These are phyloP conservation scores for Didymosphaeria variabile DNA, from an alignment of 2,329 filamentous ascomycete genomes.

Conservation along the genomic window DNA sequence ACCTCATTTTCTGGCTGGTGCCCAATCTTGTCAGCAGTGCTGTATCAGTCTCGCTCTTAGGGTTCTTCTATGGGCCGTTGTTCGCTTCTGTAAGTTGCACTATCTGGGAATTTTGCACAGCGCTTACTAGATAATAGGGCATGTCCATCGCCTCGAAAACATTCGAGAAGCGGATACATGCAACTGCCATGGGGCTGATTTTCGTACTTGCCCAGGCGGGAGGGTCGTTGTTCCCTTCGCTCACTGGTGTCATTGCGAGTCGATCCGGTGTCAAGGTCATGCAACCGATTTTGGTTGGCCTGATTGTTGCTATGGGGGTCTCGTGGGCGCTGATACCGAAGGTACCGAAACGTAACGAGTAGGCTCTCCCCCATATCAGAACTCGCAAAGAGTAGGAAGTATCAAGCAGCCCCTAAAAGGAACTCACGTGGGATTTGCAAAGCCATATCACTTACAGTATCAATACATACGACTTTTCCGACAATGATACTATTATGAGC, in stretches of 20 bases:
- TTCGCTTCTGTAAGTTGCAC: slow-evolving; percentile 61
- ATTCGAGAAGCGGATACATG: slow-evolving; percentile 58
- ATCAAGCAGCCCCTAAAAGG: no score
- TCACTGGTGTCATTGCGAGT: slow-evolving; percentile 60
- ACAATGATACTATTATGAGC: no score
- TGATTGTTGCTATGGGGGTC: slow-evolving; percentile 33
- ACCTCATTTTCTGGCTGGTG: slow-evolving; percentile 38
- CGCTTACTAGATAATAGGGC: slow-evolving; percentile 49
- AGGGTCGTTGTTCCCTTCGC: slow-evolving; percentile 63
- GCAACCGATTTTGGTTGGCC: slow-evolving; percentile 33
- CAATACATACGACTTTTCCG: no score
- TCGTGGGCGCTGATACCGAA: slow-evolving; percentile 31
- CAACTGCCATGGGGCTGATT: slow-evolving; percentile 62
- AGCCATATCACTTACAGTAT: no score
- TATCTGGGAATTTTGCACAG: not conserved
- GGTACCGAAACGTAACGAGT: slow-evolving; percentile 26
- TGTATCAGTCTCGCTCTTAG: slow-evolving; percentile 63
- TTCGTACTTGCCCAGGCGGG: slow-evolving; percentile 67
- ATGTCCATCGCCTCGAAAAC: slow-evolving; percentile 64
- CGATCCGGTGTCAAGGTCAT: slow-evolving; percentile 32
- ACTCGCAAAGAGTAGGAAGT: no score
- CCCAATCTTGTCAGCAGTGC: slow-evolving; percentile 53
- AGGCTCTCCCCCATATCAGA: not conserved
- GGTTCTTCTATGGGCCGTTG: slow-evolving; percentile 67
- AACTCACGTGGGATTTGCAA: no score